Evolutionary conservation across 2,329 filamentous ascomycete genomes (phyloP).

Genomic region (Fusarium begoniae): DNA sequence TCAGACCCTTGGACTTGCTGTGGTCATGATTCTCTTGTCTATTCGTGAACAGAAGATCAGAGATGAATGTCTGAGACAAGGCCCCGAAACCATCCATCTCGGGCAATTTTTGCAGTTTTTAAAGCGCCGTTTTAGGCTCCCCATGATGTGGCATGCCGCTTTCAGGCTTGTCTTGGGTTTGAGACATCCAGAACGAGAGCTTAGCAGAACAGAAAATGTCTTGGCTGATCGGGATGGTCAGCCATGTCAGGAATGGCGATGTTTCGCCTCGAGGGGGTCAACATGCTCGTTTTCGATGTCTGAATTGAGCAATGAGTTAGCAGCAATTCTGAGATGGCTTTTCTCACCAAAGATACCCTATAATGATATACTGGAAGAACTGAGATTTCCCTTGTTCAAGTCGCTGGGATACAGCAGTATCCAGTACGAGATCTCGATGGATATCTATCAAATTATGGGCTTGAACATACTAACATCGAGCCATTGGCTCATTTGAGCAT

Average conservation of each 20-base stretch:
- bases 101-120: background rate
- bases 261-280: constrained; percentile 3
- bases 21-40: background rate
- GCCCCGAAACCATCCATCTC: constrained; percentile 11
- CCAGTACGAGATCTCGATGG: background rate
- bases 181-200: constrained; percentile 5
- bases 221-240: background rate
- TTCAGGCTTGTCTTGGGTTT: background rate
- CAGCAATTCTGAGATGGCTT: background rate
- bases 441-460: background rate
- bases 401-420: no score
- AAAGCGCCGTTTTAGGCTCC: background rate
- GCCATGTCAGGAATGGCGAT: background rate
- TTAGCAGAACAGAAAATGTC: background rate
- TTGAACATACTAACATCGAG: background rate
- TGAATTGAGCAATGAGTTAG: background rate
- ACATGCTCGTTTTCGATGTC: background rate
- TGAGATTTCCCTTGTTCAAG: background rate
- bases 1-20: background rate
- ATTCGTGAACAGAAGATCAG: constrained; percentile 3
- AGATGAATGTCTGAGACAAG: background rate
- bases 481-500: background rate
- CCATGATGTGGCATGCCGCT: background rate
- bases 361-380: background rate
- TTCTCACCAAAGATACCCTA: background rate